Base-by-base conservation (phyloP, 805 yeast species). In the Blastobotrys terrestris region DNA sequence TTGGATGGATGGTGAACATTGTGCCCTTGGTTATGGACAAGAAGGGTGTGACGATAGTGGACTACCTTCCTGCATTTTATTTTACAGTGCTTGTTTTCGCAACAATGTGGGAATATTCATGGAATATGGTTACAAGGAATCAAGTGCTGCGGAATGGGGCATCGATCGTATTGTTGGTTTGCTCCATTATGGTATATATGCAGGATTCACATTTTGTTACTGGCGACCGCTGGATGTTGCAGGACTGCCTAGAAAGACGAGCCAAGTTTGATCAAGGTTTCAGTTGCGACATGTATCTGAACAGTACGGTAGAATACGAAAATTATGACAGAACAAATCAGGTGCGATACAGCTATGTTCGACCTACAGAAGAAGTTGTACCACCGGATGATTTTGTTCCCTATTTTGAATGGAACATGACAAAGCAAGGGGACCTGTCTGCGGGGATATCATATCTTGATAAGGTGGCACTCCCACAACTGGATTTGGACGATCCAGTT, bases 1-100 rank as follows among this genome's bases (percentile, higher is more conserved):
- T 79, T 6, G 96, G 95, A 44, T 88, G 90, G 87, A 71, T 67
- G 7, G 56, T 84, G 40, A 95, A 88, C 68, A 84, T 79, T 65
- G 65, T 76, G 51, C 95, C 95, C 59, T 86, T 87, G 50, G 84
- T 79, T 70, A 72, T 86, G 49, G 40, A 86, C 84, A 95, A 85
- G 81, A 26, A 79, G 94, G 35, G 35, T 26, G 73, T 94, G 85
- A 70, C 69, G 85, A 86, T 88, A 70, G 73, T 86, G 65, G 95
- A 87, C 67, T 88, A 88, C 65, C 68, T 88, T 59, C 95, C 96
- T 55, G 85, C 95, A 1, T 78, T 84, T 50, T 88, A 86, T 70
- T 87, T 88, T 66, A 85, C 84, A 46, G 72, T 84, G 48, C 72
- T 84, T 57, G 82, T 82, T 1, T 71, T 82, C 51, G 86, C 84